phyloP scores from a whole-genome alignment of 176 grass and related monocot genomes.

The Raddia guianensis region DNA sequence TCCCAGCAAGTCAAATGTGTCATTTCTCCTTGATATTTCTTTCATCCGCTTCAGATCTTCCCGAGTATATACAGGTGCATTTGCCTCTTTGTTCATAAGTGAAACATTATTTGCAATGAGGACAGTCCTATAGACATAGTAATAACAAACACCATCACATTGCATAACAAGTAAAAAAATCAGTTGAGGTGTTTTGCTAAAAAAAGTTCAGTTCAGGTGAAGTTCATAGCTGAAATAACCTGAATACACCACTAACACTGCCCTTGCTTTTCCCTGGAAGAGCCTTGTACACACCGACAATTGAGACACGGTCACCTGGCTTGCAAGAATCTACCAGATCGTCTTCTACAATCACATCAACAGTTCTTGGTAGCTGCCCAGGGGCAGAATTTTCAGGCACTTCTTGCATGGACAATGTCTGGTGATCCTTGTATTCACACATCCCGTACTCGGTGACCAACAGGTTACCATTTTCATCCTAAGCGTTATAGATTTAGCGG shows the following conservation, averaged over 20 bases:
- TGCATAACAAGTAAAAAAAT: neutral
- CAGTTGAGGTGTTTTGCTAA: neutral
- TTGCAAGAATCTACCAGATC: constrained; percentile 99
- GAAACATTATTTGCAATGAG: constrained; percentile 94
- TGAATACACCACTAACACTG: constrained; percentile 97
- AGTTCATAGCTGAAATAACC: constrained; percentile 47
- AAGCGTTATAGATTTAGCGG: constrained; percentile 34
- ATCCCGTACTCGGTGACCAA: constrained; percentile 94
- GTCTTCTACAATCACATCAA: constrained; percentile 95
- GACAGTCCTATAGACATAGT: constrained; percentile 65
- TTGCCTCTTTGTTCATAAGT: constrained; percentile 96
- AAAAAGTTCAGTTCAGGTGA: constrained; percentile 12
- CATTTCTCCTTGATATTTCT: constrained; percentile 83
- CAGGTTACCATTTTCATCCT: constrained; percentile 93
- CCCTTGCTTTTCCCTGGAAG: constrained; percentile 98
- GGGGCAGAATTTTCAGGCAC: constrained; percentile 97
- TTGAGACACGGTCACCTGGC: constrained; percentile 94
- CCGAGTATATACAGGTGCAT: constrained; percentile 82
- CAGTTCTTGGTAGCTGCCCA: constrained; percentile 91
- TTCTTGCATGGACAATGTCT: constrained; percentile 97
- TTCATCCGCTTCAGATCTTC: constrained; percentile 91
- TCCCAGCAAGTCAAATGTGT: constrained; percentile 82
- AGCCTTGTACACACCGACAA: constrained; percentile 94
- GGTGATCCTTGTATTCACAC: constrained; percentile 97
- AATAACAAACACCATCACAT: constrained; percentile 37